A percentile compares a stretch with the other conserved stretches of the same genome.
Evolutionary conservation across 305 asterid genomes (phyloP).

Genomic region (Fraxinus xanthoxyloides): DNA sequence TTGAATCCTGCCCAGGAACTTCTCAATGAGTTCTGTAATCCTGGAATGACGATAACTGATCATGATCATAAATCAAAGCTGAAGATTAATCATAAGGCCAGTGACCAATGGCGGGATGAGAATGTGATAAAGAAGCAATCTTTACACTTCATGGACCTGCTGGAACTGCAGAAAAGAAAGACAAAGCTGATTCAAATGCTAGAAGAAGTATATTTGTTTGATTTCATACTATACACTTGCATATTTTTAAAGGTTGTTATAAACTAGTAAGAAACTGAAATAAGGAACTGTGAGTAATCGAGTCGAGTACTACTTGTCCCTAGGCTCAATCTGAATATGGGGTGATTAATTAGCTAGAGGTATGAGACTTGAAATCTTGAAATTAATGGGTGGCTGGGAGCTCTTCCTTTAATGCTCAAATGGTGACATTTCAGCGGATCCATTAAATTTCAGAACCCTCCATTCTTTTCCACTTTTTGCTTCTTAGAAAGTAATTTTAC

Average conservation of each 20-base stretch:
- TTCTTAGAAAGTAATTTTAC: neutral
- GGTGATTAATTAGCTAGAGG: neutral
- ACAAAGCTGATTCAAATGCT: slow-evolving; percentile 75
- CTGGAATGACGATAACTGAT: slow-evolving; percentile 33
- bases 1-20: slow-evolving; percentile 45
- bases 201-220: slow-evolving; percentile 60
- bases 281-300: neutral
- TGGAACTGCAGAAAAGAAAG: slow-evolving; percentile 77
- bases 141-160: slow-evolving; percentile 59
- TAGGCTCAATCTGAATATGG: neutral
- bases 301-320: neutral
- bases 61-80: slow-evolving; percentile 20
- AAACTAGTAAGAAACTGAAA: neutral
- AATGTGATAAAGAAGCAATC: slow-evolving; percentile 38
- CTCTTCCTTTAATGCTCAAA: slow-evolving; percentile 48
- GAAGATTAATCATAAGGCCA: slow-evolving; percentile 33
- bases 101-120: slow-evolving; percentile 38
- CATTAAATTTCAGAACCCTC: slow-evolving; percentile 36
- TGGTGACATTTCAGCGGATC: slow-evolving; percentile 33
- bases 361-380: slow-evolving; percentile 3
- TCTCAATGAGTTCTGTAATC: slow-evolving; percentile 44
- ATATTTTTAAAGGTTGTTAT: neutral
- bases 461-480: neutral
- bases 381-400: slow-evolving; percentile 4
- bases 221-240: neutral